Base-by-base conservation (phyloP, 164 flowering plant species). In the Berberis thunbergii region DNA sequence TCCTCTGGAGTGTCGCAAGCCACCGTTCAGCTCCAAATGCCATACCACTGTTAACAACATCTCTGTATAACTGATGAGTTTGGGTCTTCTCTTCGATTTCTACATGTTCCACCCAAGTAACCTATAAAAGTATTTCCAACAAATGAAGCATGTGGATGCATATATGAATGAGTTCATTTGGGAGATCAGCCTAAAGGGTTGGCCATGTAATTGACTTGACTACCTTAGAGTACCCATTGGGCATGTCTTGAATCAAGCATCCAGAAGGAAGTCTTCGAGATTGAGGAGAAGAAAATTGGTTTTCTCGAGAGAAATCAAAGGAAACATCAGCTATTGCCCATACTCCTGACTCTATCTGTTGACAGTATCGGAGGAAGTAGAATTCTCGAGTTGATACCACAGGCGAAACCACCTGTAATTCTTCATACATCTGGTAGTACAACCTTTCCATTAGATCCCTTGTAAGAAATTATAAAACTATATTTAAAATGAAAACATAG, bases 311-410 rank as follows among this genome's bases (percentile, higher is more conserved):
- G 6, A 55, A 9, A 56, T 85, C 89, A 4, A 77, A 61, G 8
- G 98, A 90, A 10, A 91, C 79, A 68, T 94, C 97, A 8, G 76
- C 91, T 66, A 94, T 85, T 8, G 83, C 93, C 98, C 98, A 94
- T 41, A 75, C 13, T 41, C 89, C 89, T 61, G 80, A 91, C 26
- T 72, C 78, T 2, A 80, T 88, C 67, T 88, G 88, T 79, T 83
- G 87, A 78, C 93, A 84, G 72, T 74, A 89, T 4, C 97, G 86
- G n/a, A 94, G 80, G 67, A 94, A 86, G 67, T 78, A 83, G 62
- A 84, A 76, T 55, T 78, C 81, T 49, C 97, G 83, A 7, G 77
- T 63, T 0, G 95, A 83, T 0, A 88, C 89, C 57, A 91, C 38
- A 4, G 97, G 91, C 1, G 97, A 86, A 45, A 81, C 84, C 54